Base-by-base conservation (phyloP, 805 yeast genomes). In the Zygotorulaspora danielsina region DNA sequence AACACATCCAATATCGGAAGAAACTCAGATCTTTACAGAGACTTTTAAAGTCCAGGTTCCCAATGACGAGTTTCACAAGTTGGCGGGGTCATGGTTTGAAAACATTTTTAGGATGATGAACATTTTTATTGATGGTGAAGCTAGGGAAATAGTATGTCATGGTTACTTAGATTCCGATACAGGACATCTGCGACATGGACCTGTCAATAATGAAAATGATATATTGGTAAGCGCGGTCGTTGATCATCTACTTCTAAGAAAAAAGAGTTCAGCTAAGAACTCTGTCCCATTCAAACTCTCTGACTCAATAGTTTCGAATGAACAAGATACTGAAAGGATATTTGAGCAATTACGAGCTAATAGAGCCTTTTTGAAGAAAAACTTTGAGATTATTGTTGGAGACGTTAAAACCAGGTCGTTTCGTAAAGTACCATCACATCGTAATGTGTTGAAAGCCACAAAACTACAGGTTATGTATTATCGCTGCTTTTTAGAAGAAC, bases 321-420 rank as follows among this genome's bases (percentile, higher is more conserved):
- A 26, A 10, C 21, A 26, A 8, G 36, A 35, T 20, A 19, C 50
- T 25, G 24, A 54, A 4, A 21, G 32, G 9, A 54, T 61, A 21
- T 36, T 67, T 8, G 36, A 39, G 2, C 42, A 49, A 10, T 29
- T 55, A 1, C 19, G 38, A 11, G 29, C 11, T 5, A 16, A 38
- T 10, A 31, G 37, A 8, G 32, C 38, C 2, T 20, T 18, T 12
- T 30, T 45, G 19, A 30, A 8, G 18, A 33, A 36, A 1, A 19
- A 39, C 6, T 53, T 45, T 22, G 51, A 59, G 19, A 42, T 75
- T 13, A 42, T 59, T 6, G 63, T 74, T 2, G 64, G 68, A 38
- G 93, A 83, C 58, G 72, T 81, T 18, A 83, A 83, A 57, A 81
- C 89, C 1, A 65, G 89, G 38, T 52, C 64, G 0, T 51, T 50